These are phyloP conservation scores for Globisporangium takayamanum DNA, from an alignment of 352 stramenopile species.

Conservation along the genomic window DNA sequence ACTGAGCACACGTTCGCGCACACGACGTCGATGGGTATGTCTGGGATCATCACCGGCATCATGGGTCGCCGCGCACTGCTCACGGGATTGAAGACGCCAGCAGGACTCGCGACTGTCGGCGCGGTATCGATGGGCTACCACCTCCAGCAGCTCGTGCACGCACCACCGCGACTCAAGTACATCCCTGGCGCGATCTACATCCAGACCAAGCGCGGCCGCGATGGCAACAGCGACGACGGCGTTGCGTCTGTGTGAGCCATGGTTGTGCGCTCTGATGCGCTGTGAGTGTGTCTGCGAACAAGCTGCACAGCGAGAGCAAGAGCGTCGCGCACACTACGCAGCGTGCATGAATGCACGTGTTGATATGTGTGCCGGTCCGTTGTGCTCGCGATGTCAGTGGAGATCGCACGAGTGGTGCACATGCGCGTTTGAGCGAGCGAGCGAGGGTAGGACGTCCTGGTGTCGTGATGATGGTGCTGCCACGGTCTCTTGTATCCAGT, in stretches of 20 bases:
- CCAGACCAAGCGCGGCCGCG: neutral
- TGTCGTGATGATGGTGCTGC: too few relatives aligned
- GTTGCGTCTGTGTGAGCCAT: conserved; percentile 12
- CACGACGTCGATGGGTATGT: conserved; percentile 63
- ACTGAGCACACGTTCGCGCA: conserved; percentile 66
- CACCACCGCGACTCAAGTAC: conserved; percentile 48
- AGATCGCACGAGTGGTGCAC: too few relatives aligned
- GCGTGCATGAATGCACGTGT: too few relatives aligned
- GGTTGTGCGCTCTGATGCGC: neutral
- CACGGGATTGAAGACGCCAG: conserved; percentile 35
- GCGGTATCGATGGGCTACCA: conserved; percentile 67
- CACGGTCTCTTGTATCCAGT: neutral
- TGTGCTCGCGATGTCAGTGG: neutral
- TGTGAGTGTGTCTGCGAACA: neutral
- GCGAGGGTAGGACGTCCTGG: too few relatives aligned
- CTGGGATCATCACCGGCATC: conserved; percentile 51
- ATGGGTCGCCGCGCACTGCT: conserved; percentile 44
- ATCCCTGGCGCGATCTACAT: conserved; percentile 28
- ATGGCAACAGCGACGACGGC: conserved; percentile 1
- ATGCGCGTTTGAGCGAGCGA: too few relatives aligned
- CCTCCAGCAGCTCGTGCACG: conserved; percentile 54
- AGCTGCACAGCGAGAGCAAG: neutral
- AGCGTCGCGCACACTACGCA: too few relatives aligned
- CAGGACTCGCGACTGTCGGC: conserved; percentile 37
- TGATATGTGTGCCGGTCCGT: neutral